Conservation (phyloP, 371 early-diverging fungal genomes). For the Apophysomyces trapeziformis region DNA sequence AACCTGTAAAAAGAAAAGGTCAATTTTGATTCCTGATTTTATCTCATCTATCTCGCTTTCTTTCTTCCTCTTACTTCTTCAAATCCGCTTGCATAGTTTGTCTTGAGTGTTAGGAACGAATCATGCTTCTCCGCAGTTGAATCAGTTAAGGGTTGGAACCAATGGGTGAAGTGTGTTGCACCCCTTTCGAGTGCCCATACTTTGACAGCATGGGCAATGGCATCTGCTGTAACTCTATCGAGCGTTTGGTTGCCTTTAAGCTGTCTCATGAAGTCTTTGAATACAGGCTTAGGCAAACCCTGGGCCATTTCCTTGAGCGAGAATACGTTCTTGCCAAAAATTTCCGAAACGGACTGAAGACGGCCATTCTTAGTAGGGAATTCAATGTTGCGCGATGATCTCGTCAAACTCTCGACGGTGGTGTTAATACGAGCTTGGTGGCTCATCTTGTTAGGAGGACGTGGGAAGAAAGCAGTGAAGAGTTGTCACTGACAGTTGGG, state of each 20-base stretch:
- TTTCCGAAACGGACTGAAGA: conserved; percentile 82
- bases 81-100: conserved; percentile 70
- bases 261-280: conserved; percentile 87
- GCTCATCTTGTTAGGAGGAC: conserved; percentile 21
- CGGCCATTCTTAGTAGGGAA: conserved; percentile 76
- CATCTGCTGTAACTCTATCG: conserved; percentile 94
- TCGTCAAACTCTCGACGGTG: conserved; percentile 39
- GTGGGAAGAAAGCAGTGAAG: background rate
- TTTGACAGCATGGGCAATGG: conserved; percentile 96
- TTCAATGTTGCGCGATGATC: conserved; percentile 41
- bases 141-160: conserved; percentile 99
- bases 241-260: conserved; percentile 84
- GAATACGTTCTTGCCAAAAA: conserved; percentile 93
- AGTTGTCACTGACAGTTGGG: background rate
- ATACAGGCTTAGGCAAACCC: conserved; percentile 94
- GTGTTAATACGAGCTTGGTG: conserved; percentile 39
- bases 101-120: conserved; percentile 90
- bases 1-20: conserved; percentile 44
- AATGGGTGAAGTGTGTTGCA: conserved; percentile 98
- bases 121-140: conserved; percentile 99
- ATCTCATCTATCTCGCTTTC: background rate
- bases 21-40: background rate
- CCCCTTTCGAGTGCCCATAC: conserved; percentile 96
- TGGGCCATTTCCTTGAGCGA: conserved; percentile 83
- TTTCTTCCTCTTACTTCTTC: conserved; percentile 65